Base-by-base conservation (phyloP, 208 protist species). In the Wallacemonas sp. region DNA sequence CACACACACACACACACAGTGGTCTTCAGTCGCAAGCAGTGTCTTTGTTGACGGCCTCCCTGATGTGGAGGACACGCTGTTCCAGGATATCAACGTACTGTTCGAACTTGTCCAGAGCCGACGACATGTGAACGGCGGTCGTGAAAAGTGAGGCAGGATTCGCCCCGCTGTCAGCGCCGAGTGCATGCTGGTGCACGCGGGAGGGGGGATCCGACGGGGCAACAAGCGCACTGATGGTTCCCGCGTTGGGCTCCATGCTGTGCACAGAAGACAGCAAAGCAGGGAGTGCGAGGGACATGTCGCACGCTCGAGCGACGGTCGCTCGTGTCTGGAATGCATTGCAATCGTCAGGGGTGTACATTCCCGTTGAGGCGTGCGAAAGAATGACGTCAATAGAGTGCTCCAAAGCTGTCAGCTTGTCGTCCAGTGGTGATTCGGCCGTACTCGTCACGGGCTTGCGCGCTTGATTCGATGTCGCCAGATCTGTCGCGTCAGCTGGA, bases 321-420 rank as follows among this genome's bases (percentile, higher is more conserved):
- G 52, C 26, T 14, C 32, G 52, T n/a, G 52, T 44, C 52, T 44
- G 31, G 39, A 36, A 59, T 20, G 31, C 4, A 33, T 3, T 29
- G 32, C 32, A 5, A 0, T 14, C 52, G 22, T 36, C n/a, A 3
- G 14, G 4, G 3, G 10, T 23, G 16, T 0, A 28, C 3, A 4
- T 25, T 22, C 16, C 11, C 14, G 7, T 5, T 42, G 7, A 7
- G 14, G 22, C 28, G 22, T 28, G 54, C 16, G 50, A 77, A 3
- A 77, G 44, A 18, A 72, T 49, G 32, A 67, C 66, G 44, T 71
- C 65, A 1, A 77, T 31, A 3, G 61, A 23, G 2, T 12, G 26
- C 44, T 77, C 72, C 20, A 72, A 23, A 0, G 49, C 29, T 3
- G 23, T 38, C 20, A 77, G 65, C 20, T 10, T 25, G 7, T 49